Conservation (phyloP, 306 rosid species). For the Prunus dulcis region DNA sequence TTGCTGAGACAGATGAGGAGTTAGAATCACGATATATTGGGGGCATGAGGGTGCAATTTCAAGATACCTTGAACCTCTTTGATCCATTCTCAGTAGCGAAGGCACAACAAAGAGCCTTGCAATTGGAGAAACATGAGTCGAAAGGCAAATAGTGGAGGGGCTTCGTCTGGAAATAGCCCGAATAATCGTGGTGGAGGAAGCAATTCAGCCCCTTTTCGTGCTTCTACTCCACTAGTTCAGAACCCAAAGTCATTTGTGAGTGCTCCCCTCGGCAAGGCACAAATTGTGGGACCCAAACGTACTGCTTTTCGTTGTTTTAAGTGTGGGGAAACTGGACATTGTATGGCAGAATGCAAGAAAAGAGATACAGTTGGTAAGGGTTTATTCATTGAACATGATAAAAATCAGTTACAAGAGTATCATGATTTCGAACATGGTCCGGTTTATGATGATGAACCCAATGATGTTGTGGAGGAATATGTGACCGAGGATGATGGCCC, state of each 20-base stretch:
- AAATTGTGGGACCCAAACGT: too few relatives aligned
- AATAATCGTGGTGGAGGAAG: not conserved
- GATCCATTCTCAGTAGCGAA: not conserved
- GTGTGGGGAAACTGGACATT: not conserved
- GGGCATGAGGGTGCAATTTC: not conserved
- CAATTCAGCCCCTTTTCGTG: not conserved
- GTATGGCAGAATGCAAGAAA: not conserved
- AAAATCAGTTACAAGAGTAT: not conserved
- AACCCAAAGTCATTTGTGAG: not conserved
- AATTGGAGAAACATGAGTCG: not conserved
- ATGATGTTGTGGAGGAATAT: not conserved
- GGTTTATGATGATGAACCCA: not conserved
- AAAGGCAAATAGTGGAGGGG: not conserved
- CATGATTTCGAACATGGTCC: not conserved
- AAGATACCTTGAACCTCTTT: not conserved
- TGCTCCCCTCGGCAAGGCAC: not conserved
- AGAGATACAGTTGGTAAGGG: not conserved
- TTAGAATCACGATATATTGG: not conserved
- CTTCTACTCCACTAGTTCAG: not conserved
- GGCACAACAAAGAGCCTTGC: not conserved
- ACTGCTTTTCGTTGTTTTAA: not conserved
- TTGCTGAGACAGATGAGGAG: not conserved
- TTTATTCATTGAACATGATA: not conserved
- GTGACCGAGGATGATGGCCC: not conserved
- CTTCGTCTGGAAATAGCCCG: not conserved